Percentiles rank a stretch among this genome's conserved stretches.
These are phyloP conservation scores for Lepidopterella palustris DNA, from an alignment of 495 filamentous ascomycete genomes.

Conservation along the genomic window DNA sequence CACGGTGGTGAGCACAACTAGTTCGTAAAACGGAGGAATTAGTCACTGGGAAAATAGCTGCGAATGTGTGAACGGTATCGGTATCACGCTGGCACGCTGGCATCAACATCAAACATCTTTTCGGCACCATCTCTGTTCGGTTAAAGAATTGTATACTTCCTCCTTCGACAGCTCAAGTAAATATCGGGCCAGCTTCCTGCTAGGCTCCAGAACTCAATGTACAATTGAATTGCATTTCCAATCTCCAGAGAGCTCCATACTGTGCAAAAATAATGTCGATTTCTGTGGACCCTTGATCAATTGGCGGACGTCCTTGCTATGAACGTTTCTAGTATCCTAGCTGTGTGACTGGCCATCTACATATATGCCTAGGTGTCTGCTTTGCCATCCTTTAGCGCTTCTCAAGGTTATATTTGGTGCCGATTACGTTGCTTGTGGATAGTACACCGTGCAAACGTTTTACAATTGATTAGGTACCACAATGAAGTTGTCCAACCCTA, in stretches of 20 bases:
- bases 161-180: neutral
- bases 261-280: no score
- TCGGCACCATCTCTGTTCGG: neutral
- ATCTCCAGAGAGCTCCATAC: neutral
- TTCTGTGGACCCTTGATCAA: no score
- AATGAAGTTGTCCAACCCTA: no score
- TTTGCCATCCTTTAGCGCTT: no score
- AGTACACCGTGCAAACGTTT: no score
- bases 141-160: neutral
- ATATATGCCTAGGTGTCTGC: no score
- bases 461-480: no score
- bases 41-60: neutral
- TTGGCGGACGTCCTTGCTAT: no score
- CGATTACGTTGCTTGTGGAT: no score
- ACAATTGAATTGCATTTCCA: neutral
- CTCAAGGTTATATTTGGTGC: no score
- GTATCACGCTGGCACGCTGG: neutral
- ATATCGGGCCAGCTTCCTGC: neutral
- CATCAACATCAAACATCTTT: neutral
- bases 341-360: no score
- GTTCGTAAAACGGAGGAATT: neutral
- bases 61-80: neutral
- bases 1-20: slow-evolving; percentile 1
- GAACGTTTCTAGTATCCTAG: no score
- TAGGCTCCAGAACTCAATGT: neutral